Conservation (phyloP, 2,329 filamentous ascomycete species). For the Colletotrichum kahawae region DNA sequence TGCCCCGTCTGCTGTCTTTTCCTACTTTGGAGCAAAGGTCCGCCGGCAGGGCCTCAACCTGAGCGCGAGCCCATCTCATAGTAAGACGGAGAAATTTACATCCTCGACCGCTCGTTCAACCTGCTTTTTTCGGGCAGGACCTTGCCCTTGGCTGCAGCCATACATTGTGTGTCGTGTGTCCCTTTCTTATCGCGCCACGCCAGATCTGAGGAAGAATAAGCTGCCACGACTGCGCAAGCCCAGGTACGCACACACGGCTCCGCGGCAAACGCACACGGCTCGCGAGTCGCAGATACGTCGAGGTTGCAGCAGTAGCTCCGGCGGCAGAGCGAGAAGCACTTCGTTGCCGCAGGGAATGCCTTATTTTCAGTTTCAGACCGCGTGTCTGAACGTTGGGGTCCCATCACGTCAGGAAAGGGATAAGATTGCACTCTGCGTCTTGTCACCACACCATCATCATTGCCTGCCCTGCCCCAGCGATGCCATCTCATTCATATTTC, state of each 20-base stretch:
- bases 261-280: not conserved
- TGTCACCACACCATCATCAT: not conserved
- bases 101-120: not conserved
- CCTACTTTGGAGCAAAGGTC: not conserved
- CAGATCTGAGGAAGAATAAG: not conserved
- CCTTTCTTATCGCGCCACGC: not conserved
- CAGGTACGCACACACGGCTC: not conserved
- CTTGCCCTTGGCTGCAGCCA: not conserved
- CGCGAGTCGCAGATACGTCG: not conserved
- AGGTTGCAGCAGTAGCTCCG: not conserved
- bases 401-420: constrained; percentile 11
- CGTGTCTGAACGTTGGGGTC: not conserved
- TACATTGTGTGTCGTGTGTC: not conserved
- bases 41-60: not conserved
- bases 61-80: not conserved
- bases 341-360: not conserved
- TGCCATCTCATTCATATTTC: not conserved
- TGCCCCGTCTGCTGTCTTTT: not conserved
- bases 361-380: not conserved
- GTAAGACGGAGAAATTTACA: not conserved
- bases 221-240: not conserved
- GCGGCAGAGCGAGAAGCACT: not conserved
- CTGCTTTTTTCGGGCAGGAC: not conserved
- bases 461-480: not conserved
- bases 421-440: not conserved